Evolutionary conservation across 208 protist species (phyloP), one percentile per base, ranked within the genome.

Genomic region (Giardia muris): DNA sequence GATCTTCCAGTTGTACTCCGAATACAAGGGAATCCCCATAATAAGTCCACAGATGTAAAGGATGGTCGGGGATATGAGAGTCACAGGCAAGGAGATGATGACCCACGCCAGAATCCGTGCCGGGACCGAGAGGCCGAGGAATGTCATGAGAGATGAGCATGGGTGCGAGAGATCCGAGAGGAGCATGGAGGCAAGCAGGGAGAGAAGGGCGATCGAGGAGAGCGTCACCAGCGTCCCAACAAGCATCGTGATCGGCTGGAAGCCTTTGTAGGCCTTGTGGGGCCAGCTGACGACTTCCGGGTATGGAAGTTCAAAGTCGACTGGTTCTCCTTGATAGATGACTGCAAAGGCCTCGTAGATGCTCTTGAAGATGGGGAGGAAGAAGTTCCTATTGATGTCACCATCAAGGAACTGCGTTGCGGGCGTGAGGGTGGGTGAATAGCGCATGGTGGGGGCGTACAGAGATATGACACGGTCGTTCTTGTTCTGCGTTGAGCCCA

Each of bases 311-410:
- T 10, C 42, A 4, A 46, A 10, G 19, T 10, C 4, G 19, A 22
- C 42, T 19, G 4, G 4, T 4, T 89, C 4, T 4, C 3, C 42
- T 89, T 89, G 4, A 89, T 89, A 44, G 4, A 46, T 4, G 19
- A 44, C 86, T 89, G 86, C 4, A 89, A 89, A 89, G n/a, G 57
- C 57, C 57, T 76, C 57, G 30, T 76, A 76, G 30, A 89, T 46
- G 19, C 42, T 43, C 45, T 89, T 44, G 42, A 44, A 45, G 42
- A 89, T 4, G 4, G 86, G 86, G 19, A 89, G 4, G 19, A 89
- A 89, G 3, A 46, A 45, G 45, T 89, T 44, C 4, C 22, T 4
- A 46, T 89, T 46, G 22, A 4, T 89, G 45, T 89, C 86, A 89
- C n/a, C 4, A 4, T 46, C 4, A 46, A 10, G 4, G 45, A 89